phyloP scores from a whole-genome alignment of 768 basidiomycete species.

The Leccinum longicurvipes region DNA sequence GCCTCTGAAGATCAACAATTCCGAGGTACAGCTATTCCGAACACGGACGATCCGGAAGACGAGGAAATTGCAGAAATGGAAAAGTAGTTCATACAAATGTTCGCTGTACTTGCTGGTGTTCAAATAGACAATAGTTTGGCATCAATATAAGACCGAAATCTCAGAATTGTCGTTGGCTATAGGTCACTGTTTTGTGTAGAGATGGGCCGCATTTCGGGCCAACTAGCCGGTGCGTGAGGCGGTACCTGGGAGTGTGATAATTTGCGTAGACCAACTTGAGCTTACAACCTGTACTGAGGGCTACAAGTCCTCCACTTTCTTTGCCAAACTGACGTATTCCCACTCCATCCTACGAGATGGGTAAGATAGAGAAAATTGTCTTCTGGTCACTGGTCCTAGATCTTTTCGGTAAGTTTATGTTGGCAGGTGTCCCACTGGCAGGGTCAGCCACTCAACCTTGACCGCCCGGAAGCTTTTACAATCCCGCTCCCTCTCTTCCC shows the following conservation, averaged over 20 bases:
- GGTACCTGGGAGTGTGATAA: background rate
- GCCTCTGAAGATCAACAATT: constrained; percentile 82
- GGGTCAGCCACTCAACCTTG: too few relatives aligned
- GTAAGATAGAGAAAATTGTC: constrained; percentile 73
- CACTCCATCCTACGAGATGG: constrained; percentile 38
- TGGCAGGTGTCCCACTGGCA: too few relatives aligned
- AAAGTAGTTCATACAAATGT: background rate
- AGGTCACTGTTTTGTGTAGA: background rate
- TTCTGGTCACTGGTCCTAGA: constrained; percentile 91
- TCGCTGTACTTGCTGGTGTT: background rate
- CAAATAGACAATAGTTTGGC: background rate
- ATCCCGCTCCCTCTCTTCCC: constrained; percentile 96
- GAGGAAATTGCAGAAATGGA: constrained; percentile 6
- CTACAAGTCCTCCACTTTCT: background rate
- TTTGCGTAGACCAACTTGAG: background rate
- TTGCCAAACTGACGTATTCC: background rate
- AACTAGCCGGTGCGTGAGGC: background rate
- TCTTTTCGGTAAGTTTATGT: constrained; percentile 55
- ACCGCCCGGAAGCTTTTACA: constrained; percentile 66
- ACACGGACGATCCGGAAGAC: constrained; percentile 22
- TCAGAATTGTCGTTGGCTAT: too few relatives aligned
- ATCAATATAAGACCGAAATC: background rate
- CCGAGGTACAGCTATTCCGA: constrained; percentile 44
- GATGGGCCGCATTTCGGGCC: background rate
- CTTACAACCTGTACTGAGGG: background rate